Conservation (phyloP, 345 rosid genomes). For the Kernera saxatilis region DNA sequence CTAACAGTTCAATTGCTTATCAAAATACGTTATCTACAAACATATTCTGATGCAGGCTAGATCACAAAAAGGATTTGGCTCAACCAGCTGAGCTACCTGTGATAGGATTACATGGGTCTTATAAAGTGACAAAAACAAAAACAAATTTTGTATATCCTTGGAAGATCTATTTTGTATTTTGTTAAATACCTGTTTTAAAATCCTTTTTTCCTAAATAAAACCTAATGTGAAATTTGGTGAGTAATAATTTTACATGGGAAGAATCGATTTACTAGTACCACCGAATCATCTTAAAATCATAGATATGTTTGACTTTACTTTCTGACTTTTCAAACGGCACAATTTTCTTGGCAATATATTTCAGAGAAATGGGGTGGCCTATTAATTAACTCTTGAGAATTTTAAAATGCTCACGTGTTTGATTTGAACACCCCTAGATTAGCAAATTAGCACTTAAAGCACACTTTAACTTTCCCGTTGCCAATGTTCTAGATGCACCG, state of each 20-base stretch:
- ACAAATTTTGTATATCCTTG: no score
- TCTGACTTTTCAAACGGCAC: conserved; percentile 10
- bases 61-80: no score
- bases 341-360: background rate
- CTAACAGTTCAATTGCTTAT: background rate
- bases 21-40: background rate
- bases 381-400: background rate
- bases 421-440: background rate
- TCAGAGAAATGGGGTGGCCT: background rate
- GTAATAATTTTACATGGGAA: no score
- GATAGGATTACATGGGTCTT: background rate
- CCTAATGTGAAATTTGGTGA: no score
- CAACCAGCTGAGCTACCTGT: no score
- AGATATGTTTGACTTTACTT: conserved; percentile 7
- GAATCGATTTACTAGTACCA: no score
- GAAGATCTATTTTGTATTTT: no score
- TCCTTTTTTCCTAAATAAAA: no score
- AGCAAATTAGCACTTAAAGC: background rate
- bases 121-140: no score
- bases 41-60: background rate
- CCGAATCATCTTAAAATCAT: background rate
- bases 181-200: no score
- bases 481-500: background rate
- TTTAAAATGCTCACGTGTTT: conserved; percentile 1
- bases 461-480: background rate